These are phyloP conservation scores for Sclerotinia borealis DNA, from an alignment of 2,329 filamentous ascomycete species.

Conservation along the genomic window DNA sequence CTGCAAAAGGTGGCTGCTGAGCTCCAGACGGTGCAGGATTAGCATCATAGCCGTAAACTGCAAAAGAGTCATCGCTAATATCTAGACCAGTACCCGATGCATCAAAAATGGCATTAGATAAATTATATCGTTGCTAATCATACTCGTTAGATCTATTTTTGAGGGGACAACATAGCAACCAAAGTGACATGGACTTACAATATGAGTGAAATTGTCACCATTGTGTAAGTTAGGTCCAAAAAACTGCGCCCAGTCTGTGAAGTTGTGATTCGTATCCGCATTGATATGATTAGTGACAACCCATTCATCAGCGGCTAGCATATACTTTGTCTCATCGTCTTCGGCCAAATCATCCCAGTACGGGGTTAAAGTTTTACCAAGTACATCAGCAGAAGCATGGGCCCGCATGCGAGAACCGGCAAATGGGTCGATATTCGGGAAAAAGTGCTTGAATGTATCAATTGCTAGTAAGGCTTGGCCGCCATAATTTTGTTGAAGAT, in stretches of 20 bases:
- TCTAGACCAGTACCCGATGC: conserved; percentile 13
- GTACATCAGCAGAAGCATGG: conserved; percentile 19
- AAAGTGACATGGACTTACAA: conserved; percentile 13
- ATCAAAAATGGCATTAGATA: conserved; percentile 23
- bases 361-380: conserved; percentile 20
- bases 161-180: not conserved
- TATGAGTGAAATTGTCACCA: conserved; percentile 22
- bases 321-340: conserved; percentile 16
- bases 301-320: conserved; percentile 22
- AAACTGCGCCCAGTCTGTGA: conserved; percentile 22
- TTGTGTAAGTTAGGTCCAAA: conserved; percentile 19
- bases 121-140: conserved; percentile 24
- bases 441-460: conserved; percentile 42
- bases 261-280: conserved; percentile 19
- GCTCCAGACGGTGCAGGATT: conserved; percentile 20
- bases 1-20: conserved; percentile 32
- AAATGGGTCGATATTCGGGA: conserved; percentile 29
- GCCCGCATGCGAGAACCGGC: conserved; percentile 23
- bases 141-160: not conserved
- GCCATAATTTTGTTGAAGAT: conserved; percentile 54
- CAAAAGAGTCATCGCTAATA: conserved; percentile 21
- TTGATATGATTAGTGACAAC: conserved; percentile 19
- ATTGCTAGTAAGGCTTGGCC: conserved; percentile 55
- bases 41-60: conserved; percentile 28
- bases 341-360: conserved; percentile 20